Percentiles rank a stretch among this genome's conserved stretches.
phyloP scores from a whole-genome alignment of 108 stramenopile genomes.

The Cylindrotheca fusiformis region DNA sequence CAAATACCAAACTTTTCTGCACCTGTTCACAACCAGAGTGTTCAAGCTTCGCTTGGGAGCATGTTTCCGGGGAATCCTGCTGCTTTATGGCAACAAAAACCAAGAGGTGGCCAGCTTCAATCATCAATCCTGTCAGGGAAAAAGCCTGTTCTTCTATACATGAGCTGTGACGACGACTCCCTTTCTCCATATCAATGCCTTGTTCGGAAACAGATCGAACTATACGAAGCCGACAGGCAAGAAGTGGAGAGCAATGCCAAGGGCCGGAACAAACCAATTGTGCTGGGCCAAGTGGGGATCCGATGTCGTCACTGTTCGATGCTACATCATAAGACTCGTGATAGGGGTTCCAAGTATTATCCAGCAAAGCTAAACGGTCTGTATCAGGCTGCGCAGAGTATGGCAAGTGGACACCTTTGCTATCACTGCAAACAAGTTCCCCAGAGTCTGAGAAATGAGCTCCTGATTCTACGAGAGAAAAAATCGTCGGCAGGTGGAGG shows the following conservation, averaged over 20 bases:
- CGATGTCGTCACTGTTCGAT: slow-evolving; percentile 46
- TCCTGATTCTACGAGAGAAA: slow-evolving; percentile 15
- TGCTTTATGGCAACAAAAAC: neutral
- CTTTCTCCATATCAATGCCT: slow-evolving; percentile 53
- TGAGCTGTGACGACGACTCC: slow-evolving; percentile 32
- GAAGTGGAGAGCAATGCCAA: slow-evolving; percentile 41
- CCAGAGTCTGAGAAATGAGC: slow-evolving; percentile 1
- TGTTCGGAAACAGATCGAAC: slow-evolving; percentile 46
- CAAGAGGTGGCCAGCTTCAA: neutral
- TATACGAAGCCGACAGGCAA: slow-evolving; percentile 34
- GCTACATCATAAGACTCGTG: slow-evolving; percentile 22
- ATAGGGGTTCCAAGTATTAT: slow-evolving; percentile 41
- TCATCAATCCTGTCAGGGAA: slow-evolving; percentile 1
- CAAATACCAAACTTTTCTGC: neutral
- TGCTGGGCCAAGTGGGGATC: slow-evolving; percentile 51
- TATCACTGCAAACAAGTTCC: slow-evolving; percentile 25
- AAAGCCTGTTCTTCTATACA: slow-evolving; percentile 10
- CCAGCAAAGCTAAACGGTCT: slow-evolving; percentile 33
- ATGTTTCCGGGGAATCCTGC: neutral
- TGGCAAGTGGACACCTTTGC: slow-evolving; percentile 34
- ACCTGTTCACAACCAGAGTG: neutral
- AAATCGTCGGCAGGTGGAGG: slow-evolving; percentile 57
- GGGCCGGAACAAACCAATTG: slow-evolving; percentile 44
- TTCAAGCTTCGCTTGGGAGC: neutral
- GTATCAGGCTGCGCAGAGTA: slow-evolving; percentile 44